Conservation (phyloP, 2,329 filamentous ascomycete species). For the Fusarium sarcochroum region DNA sequence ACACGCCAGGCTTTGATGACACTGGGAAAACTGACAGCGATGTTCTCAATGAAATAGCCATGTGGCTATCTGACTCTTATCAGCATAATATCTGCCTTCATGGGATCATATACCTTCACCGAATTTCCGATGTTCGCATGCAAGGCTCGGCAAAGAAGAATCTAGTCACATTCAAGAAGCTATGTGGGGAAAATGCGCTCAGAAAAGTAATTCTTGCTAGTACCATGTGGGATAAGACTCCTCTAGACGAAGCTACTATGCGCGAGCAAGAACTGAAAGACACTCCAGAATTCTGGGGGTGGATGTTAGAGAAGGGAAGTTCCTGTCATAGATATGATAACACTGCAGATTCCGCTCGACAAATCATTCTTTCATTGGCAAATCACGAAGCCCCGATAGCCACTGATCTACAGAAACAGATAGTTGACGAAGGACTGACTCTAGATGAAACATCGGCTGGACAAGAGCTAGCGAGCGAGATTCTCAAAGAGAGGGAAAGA, state of each 20-base stretch:
- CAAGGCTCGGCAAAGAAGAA: slow-evolving; percentile 31
- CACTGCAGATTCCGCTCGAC: slow-evolving; percentile 7
- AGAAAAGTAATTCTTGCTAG: slow-evolving; percentile 10
- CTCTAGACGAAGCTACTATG: background rate
- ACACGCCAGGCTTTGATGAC: slow-evolving; percentile 62
- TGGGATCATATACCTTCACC: slow-evolving; percentile 35
- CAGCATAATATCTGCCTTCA: slow-evolving; percentile 18
- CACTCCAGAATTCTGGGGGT: slow-evolving; percentile 28
- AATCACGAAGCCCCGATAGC: background rate
- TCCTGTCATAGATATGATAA: slow-evolving; percentile 9
- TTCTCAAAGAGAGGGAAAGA: slow-evolving; percentile 9
- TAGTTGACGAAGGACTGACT: slow-evolving; percentile 8
- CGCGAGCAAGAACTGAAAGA: slow-evolving; percentile 21
- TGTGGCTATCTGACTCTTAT: slow-evolving; percentile 51
- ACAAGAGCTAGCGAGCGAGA: slow-evolving; percentile 1
- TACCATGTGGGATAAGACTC: slow-evolving; percentile 28
- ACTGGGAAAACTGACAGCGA: slow-evolving; percentile 57
- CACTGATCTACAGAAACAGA: slow-evolving; percentile 14
- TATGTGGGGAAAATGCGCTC: slow-evolving; percentile 26
- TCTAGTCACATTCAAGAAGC: slow-evolving; percentile 20
- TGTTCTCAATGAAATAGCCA: slow-evolving; percentile 55
- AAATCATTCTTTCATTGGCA: slow-evolving; percentile 5
- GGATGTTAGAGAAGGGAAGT: slow-evolving; percentile 27
- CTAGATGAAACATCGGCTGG: slow-evolving; percentile 22
- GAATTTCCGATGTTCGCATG: slow-evolving; percentile 31